Evolutionary conservation across 2,329 filamentous ascomycete genomes (phyloP), one percentile per base, ranked within the genome.

Genomic region (Fusarium verrucosum): DNA sequence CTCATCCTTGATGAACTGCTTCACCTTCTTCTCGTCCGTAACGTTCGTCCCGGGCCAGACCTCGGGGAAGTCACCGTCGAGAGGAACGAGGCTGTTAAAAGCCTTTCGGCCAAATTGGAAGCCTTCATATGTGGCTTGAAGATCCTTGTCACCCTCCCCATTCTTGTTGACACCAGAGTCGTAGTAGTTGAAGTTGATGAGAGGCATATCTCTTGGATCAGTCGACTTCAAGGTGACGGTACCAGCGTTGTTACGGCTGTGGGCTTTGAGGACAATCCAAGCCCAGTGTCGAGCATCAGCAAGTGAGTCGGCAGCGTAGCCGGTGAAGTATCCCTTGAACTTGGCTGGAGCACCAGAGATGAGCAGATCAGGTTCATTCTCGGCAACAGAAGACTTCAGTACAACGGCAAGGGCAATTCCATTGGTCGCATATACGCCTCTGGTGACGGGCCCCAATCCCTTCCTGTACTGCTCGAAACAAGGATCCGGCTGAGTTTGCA

Each of bases 161-260:
- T 67, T 58, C 70, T 89, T 88, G 25, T 81, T 78, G 20, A 72
- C 75, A 25, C 83, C 83, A 0, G 79, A 77, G 28, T 82, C 79
- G 76, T 85, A 88, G 73, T 82, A 89, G 73, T 87, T 85, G 78
- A 88, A 90, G 47, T 80, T 78, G 65, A 92, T 89, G 30, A 83
- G 75, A 0, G 89, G 89, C n/a, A 83, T 82, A 49, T 90, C 88
- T 2, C 82, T 82, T 0, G 88, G 87, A 69, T 90, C 82, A 0
- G 83, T 78, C 0, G 86, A 89, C 17, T 78, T 80, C 3, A 92
- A 80, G 3, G 77, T 83, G 14, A 92, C 87, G 1, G 81, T 86
- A n/a, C 89, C 89, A 10, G 81, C 81, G 46, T 82, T 80, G 37
- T 91, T 91, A 9, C 78, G 75, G 25, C 76, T 77, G 43, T 80